Evolutionary conservation across 2,329 filamentous ascomycete species (phyloP), one percentile per base, ranked within the genome.

Genomic region (Zarea fungicola): DNA sequence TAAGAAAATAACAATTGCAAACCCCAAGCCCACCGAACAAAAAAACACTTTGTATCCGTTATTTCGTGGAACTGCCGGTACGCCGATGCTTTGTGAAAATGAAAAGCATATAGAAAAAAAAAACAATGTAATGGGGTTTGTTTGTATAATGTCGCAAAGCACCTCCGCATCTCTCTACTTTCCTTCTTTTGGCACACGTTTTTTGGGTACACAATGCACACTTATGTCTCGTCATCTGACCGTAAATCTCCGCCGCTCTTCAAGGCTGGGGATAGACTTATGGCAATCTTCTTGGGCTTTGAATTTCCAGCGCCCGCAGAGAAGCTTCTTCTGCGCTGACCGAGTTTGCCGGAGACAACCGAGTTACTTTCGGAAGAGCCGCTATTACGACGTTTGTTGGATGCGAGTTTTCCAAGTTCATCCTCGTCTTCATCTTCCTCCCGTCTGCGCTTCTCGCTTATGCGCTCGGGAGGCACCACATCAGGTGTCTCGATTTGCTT

Each of bases 361-460:
- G 68, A 63, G 36, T 68, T 74, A 9, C 69, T 66, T 14, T 69
- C 71, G 3, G 71, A 70, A 7, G 78, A 76, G 48, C 70, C 74
- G 62, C 77, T 82, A 58, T 79, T 83, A 31, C 81, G 76, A 34
- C 81, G 75, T 61, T 84, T 85, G 60, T 73, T 73, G 42, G 78
- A 72, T 55, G 88, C 82, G 58, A 96, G 76, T 67, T 93, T 95
- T 48, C 84, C 83, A n/a, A 97, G 71, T 60, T 92, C 89, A 55
- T 96, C 91, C 49, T 96, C 91, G 39, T 96, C 92, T n/a, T 71
- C 68, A 53, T 95, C 89, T 50, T 96, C 92, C 62, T 96, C 91
- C 58, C 93, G 81, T 41, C 92, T 81, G 41, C 92, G 85, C 68
- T 97, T 97, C 65, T 95, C 89, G 0, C 89, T 86, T 16, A 95